Evolutionary conservation across 2,329 filamentous ascomycete species (phyloP), one percentile per base, ranked within the genome.

Genomic region (Fusarium camptoceras): DNA sequence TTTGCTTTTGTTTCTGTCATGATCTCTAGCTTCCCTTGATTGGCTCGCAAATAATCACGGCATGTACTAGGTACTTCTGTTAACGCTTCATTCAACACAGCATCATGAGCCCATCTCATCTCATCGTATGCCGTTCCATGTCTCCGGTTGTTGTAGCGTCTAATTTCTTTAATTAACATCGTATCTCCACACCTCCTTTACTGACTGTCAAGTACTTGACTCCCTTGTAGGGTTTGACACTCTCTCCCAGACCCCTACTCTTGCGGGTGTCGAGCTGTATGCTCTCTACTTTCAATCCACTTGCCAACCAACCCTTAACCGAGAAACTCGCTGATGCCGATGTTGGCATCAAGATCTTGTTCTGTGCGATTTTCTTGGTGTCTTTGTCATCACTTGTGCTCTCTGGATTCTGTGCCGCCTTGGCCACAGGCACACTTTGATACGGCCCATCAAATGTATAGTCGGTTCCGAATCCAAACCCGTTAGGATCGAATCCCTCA

Each of bases 161-260:
- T 64, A 39, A 28, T 43, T 49, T 43, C 31, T 49, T 44, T 48
- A 11, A 34, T 55, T 58, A 89, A 76, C 89, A 91, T 73, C 89
- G 82, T 72, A 89, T 85, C 79, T 91, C 89, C 43, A 91, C 83
- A 24, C 89, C 89, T 16, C 86, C 86, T 68, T 88, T 88, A 75
- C 89, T 91, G 50, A 91, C 84, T 18, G 94, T 98, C 74, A 99
- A 79, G 80, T 99, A 99, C 82, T 99, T 99, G 71, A 99, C 96
- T 2, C 96, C 96, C 82, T 98, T 99, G 81, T 97, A 98, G 25
- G 96, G 96, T 81, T 94, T 97, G 41, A 98, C 89, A 4, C 92
- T 89, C 71, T 97, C 94, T 0, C 94, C 94, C 47, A 99, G 76
- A 0, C 96, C 96, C 60, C 91, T 88, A 79, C 93, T 97, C 82